Conservation (phyloP, 208 protist species). For the Balamuthia mandrillaris region DNA sequence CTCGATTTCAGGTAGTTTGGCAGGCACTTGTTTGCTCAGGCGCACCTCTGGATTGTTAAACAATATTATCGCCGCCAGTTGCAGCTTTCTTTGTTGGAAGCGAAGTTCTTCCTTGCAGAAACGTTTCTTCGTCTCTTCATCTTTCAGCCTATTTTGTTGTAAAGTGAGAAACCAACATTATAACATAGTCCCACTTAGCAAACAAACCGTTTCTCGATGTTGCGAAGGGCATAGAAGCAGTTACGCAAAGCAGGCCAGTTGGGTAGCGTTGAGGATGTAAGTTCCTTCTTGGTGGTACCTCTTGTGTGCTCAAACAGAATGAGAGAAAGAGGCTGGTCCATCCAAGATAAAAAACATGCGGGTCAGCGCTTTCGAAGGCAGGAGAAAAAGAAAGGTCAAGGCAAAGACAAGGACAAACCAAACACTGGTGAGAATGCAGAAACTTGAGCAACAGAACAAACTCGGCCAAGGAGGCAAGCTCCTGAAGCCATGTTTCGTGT, state of each 20-base stretch:
- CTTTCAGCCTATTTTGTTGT: not conserved
- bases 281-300: too few species aligned
- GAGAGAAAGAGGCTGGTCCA: too few species aligned
- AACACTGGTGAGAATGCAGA: too few species aligned
- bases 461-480: too few species aligned
- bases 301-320: too few species aligned
- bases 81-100: not conserved
- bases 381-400: too few species aligned
- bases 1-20: too few species aligned
- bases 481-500: too few species aligned
- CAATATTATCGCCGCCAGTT: not conserved
- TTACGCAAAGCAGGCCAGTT: slow-evolving; percentile 21
- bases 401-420: too few species aligned
- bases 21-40: slow-evolving; percentile 18
- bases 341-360: too few species aligned
- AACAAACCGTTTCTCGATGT: not conserved
- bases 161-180: not conserved
- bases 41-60: not conserved
- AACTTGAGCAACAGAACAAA: too few species aligned
- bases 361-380: too few species aligned
- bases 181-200: not conserved
- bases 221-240: slow-evolving; percentile 22
- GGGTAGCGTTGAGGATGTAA: not conserved
- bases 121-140: not conserved
- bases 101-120: not conserved